Evolutionary conservation across 495 filamentous ascomycete species (phyloP).

Genomic region (Podospora pseudocomata): DNA sequence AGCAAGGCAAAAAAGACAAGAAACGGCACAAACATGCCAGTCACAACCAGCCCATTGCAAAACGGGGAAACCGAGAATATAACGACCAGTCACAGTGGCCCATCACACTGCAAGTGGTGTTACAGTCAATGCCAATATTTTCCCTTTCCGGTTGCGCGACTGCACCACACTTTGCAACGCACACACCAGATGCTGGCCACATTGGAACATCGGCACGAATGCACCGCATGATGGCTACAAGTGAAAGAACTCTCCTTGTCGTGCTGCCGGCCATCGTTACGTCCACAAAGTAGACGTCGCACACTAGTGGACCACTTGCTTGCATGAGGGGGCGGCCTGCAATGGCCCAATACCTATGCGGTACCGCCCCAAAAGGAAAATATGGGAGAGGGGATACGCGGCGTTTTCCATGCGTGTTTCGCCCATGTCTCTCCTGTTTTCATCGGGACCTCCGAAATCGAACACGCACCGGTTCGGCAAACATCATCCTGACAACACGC

Average conservation of each 20-base stretch:
- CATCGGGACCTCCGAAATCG: neutral
- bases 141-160: neutral
- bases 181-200: neutral
- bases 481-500: neutral
- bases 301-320: conserved; percentile 4
- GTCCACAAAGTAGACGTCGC: neutral
- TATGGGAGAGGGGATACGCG: conserved; percentile 1
- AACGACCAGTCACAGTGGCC: neutral
- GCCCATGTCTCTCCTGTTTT: neutral
- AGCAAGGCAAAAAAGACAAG: neutral
- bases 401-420: neutral
- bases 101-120: neutral
- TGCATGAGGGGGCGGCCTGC: neutral
- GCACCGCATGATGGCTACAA: neutral
- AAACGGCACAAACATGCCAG: neutral
- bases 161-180: neutral
- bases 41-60: neutral
- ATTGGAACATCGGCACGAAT: neutral
- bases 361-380: neutral
- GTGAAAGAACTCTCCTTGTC: neutral
- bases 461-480: neutral
- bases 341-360: neutral
- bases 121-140: neutral
- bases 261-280: neutral
- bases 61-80: neutral